Conservation (phyloP, 139 green algal genomes). For the Chlorella sorokiniana region DNA sequence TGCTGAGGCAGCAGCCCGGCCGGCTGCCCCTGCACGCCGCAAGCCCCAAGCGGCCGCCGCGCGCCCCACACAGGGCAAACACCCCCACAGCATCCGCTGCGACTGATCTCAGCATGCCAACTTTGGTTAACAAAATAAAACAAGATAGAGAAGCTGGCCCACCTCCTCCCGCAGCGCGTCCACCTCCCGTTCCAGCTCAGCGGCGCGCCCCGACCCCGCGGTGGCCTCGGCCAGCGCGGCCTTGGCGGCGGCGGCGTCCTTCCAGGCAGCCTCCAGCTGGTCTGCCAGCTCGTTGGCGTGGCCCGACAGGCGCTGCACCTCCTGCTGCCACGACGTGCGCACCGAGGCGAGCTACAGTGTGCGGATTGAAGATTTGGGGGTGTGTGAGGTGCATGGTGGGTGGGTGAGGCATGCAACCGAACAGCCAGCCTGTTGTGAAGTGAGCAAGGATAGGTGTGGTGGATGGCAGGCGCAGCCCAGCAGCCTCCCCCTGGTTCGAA, state of each 20-base stretch:
- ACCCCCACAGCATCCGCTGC: too few relatives aligned
- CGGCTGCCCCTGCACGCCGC: too few relatives aligned
- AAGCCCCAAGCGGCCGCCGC: too few relatives aligned
- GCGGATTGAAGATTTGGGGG: background rate
- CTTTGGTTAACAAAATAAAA: background rate
- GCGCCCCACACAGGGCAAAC: too few relatives aligned
- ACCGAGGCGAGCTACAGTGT: background rate
- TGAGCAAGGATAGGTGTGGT: too few relatives aligned
- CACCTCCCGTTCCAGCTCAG: background rate
- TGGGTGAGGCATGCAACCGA: background rate
- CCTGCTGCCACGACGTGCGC: background rate
- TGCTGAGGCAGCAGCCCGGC: background rate
- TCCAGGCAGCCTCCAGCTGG: constrained; percentile 1
- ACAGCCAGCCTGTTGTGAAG: background rate
- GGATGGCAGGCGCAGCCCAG: too few relatives aligned
- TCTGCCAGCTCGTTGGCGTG: background rate
- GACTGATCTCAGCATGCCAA: too few relatives aligned
- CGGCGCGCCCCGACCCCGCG: background rate
- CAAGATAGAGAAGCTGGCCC: background rate
- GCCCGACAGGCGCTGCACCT: constrained; percentile 1
- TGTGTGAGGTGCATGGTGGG: background rate
- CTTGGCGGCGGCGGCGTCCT: background rate
- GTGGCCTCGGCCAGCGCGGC: background rate
- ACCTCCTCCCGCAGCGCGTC: background rate
- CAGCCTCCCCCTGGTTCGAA: too few relatives aligned